phyloP scores from a whole-genome alignment of 768 basidiomycete species.

The Boletales sp. region DNA sequence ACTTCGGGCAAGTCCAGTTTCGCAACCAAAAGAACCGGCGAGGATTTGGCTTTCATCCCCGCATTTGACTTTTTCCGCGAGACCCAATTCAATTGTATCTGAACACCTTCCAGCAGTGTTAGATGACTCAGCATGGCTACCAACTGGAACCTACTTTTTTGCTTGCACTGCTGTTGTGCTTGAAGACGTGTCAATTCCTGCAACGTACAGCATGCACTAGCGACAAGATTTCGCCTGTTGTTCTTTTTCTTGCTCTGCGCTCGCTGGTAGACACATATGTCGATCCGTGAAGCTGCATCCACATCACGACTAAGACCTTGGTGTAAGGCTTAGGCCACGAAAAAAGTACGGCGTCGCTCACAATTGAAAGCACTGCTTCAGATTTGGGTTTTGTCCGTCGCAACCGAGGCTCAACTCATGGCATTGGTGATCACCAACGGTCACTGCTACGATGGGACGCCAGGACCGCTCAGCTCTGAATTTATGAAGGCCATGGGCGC shows the following conservation, averaged over 20 bases:
- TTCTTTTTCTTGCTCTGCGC: conserved; percentile 61
- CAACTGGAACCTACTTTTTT: conserved; percentile 38
- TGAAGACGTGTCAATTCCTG: conserved; percentile 52
- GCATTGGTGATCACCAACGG: conserved; percentile 47
- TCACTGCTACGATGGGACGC: conserved; percentile 61
- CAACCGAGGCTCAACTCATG: conserved; percentile 59
- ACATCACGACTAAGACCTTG: conserved; percentile 36
- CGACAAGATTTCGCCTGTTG: conserved; percentile 55
- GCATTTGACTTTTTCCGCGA: conserved; percentile 12
- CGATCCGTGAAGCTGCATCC: conserved; percentile 38
- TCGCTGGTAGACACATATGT: conserved; percentile 55
- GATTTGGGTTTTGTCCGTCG: conserved; percentile 70
- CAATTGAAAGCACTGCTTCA: conserved; percentile 52
- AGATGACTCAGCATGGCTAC: conserved; percentile 1
- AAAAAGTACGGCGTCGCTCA: conserved; percentile 29
- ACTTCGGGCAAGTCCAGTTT: conserved; percentile 14
- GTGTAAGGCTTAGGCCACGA: background rate
- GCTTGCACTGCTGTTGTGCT: conserved; percentile 32
- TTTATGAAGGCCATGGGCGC: conserved; percentile 34
- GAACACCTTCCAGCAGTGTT: conserved; percentile 32
- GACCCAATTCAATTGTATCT: conserved; percentile 40
- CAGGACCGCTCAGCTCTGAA: conserved; percentile 62
- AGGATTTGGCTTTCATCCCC: conserved; percentile 6
- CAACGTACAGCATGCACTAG: conserved; percentile 46
- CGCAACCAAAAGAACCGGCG: conserved; percentile 15